phyloP scores from a whole-genome alignment of 129 eudicot genomes.

The Escallonia herrerae region DNA sequence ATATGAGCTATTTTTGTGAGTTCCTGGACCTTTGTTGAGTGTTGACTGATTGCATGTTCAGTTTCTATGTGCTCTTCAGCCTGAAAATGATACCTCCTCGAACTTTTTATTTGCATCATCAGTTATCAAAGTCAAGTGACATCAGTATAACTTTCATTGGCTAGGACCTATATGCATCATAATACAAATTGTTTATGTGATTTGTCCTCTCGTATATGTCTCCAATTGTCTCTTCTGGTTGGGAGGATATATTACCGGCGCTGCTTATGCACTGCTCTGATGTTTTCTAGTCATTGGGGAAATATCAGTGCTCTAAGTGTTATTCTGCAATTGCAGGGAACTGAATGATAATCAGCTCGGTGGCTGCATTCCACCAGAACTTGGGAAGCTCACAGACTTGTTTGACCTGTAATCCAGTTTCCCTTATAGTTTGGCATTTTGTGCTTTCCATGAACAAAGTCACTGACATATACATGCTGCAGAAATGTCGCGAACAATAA shows the following conservation, averaged over 20 bases:
- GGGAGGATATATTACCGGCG: background rate
- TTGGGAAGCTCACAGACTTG: conserved; percentile 84
- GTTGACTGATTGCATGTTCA: too few species aligned
- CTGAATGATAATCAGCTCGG: conserved; percentile 78
- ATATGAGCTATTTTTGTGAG: too few species aligned
- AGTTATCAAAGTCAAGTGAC: too few species aligned
- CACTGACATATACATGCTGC: conserved; percentile 7
- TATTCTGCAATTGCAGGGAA: conserved; percentile 43
- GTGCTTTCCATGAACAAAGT: background rate
- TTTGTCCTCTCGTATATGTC: too few species aligned
- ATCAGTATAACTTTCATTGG: too few species aligned
- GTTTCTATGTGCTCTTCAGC: too few species aligned
- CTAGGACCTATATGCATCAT: too few species aligned
- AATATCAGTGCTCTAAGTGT: background rate
- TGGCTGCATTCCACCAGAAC: conserved; percentile 79
- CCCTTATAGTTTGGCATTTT: background rate
- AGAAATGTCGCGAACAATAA: conserved; percentile 87
- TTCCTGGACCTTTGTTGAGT: too few species aligned
- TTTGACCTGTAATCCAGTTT: conserved; percentile 69
- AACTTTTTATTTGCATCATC: too few species aligned
- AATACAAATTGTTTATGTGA: too few species aligned
- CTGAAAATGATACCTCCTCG: too few species aligned
- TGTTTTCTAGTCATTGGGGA: background rate
- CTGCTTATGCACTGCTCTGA: background rate
- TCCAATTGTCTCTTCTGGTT: too few species aligned